Evolutionary conservation across 306 rosid genomes (phyloP), one percentile per base, ranked within the genome.

Genomic region (Fagus crenata): DNA sequence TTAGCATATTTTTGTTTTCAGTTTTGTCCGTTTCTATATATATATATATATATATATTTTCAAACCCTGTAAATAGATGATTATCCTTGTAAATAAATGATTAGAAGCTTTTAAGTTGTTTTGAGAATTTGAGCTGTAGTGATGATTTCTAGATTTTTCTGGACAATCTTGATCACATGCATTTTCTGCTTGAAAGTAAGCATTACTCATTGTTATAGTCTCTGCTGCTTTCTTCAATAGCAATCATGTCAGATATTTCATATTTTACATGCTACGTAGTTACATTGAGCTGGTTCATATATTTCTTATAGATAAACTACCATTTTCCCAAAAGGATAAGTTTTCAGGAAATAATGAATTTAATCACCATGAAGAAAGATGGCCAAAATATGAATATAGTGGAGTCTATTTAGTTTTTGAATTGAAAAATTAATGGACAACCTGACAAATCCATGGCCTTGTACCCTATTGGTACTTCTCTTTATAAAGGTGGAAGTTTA

Each of bases 1-100:
- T 69, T 59, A 42, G 58, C 77, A 28, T 53, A 41, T 73, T 14
- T 43, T 39, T 67, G 6, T 8, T 67, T 65, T 67, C 49, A 39
- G 31, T 39, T 32, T 61, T 67, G 49, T 67, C 32, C 49, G 41
- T 67, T 17, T 39, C 33, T 67, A n/a, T 67, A 39, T n/a, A 37
- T 39, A 49, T n/a, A 22, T 22, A 22, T 22, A 22, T 46, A 6
- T 36, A 63, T 49, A 8, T 35, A 7, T 46, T 9, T 51, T 75
- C n/a, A 11, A 15, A 22, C 42, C 71, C 2, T 2, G 43, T 36
- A 46, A 31, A 18, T 53, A 53, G 28, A 51, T 51, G 37, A n/a
- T 18, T 22, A 67, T 68, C 43, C 58, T 32, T 7, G 49, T 12
- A 33, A 32, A 37, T 6, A 67, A n/a, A 17, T 67, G 46, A 67